Evolutionary conservation across 2,329 filamentous ascomycete species (phyloP), one percentile per base, ranked within the genome.

Genomic region (Geosmithia flava): DNA sequence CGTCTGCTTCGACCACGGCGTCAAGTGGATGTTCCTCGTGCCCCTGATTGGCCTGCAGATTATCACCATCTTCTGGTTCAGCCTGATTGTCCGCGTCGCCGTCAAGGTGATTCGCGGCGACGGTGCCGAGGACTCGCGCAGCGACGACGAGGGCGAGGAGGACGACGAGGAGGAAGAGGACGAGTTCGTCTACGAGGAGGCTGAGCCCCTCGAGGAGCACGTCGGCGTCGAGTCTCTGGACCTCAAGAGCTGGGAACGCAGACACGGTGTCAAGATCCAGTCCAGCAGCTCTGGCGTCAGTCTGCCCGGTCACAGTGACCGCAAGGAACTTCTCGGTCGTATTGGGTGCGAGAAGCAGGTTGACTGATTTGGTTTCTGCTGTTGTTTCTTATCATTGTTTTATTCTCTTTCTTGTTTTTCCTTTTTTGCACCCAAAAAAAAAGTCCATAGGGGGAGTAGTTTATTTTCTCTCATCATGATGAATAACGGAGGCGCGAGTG

Each of bases 31-130:
- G 13, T 97, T 97, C 68, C 70, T 97, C 16, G 72, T 75, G 10
- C 75, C 87, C 40, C 78, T 98, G 2, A 70, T 94, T 13, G 76
- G 83, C 39, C 73, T 98, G 20, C 89, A 97, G 65, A 70, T 74
- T 20, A 76, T 98, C 47, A 89, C 86, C 30, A 69, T 95, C 37
- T 74, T 86, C 52, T 97, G 93, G 93, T 95, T 97, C 59, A 75
- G 72, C 52, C 85, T 95, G 81, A 95, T 97, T 55, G 66, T 90
- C 40, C 80, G 81, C 49, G 86, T 98, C 2, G 89, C 89, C 20
- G 74, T 85, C 52, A 82, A 83, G 52, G 89, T 97, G 6, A 61
- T 97, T 37, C 77, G 75, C 46, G 90, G 91, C 30, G 78, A 75
- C 39, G 73, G 79, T 30, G 89, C 91, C 5, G 89, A 96, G 53